A percentile compares a stretch with the other conserved stretches of the same genome.
These are phyloP conservation scores for Gentiana straminea DNA, from an alignment of 257 asterid genomes.

Conservation along the genomic window DNA sequence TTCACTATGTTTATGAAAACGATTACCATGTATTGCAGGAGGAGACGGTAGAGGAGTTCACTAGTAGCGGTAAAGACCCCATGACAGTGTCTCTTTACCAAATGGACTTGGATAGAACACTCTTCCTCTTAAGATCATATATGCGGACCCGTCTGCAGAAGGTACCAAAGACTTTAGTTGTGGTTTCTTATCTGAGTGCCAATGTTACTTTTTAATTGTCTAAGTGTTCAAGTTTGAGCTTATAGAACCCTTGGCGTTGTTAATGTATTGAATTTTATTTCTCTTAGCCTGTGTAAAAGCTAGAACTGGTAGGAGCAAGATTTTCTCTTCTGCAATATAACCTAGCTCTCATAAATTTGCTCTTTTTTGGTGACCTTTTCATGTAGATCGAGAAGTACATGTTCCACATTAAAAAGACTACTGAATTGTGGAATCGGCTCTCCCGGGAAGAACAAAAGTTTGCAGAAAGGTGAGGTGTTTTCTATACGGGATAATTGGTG, in stretches of 20 bases:
- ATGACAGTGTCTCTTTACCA: constrained; percentile 79
- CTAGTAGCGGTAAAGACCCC: constrained; percentile 55
- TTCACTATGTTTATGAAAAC: too few relatives aligned
- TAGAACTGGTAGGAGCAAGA: not conserved
- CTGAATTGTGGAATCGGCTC: constrained; percentile 50
- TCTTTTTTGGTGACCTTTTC: constrained; percentile 7
- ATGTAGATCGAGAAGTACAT: constrained; percentile 64
- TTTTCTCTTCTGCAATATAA: too few relatives aligned
- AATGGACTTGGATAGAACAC: constrained; percentile 85
- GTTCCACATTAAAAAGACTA: constrained; percentile 52
- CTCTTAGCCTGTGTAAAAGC: not conserved
- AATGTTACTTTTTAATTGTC: not conserved
- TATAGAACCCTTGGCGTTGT: too few relatives aligned
- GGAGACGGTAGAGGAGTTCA: constrained; percentile 54
- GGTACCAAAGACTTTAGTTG: constrained; percentile 32
- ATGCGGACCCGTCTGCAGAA: constrained; percentile 81
- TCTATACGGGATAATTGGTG: not conserved
- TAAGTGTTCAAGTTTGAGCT: not conserved
- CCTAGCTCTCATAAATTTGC: too few relatives aligned
- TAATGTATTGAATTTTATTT: not conserved
- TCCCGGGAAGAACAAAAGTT: constrained; percentile 63
- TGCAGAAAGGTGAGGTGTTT: constrained; percentile 36
- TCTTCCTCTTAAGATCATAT: constrained; percentile 75
- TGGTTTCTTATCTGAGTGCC: not conserved
- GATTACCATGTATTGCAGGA: constrained; percentile 32